Evolutionary conservation across 1,139 yeast species (phyloP).

Genomic region (Kurtzmaniella quercitrusa): DNA sequence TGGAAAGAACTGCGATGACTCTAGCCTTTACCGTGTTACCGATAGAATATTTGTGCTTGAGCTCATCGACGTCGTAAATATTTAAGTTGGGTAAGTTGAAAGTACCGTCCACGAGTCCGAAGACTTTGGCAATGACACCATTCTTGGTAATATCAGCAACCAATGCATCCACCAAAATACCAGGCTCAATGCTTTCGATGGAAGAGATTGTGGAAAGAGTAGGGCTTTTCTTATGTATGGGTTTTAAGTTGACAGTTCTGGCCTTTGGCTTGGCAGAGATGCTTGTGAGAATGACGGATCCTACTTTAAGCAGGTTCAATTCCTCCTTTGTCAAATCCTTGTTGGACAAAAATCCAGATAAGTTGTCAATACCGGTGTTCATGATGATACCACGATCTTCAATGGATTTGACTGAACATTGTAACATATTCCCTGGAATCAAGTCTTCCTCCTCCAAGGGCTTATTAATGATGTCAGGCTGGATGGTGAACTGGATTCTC

Average conservation of each 20-base stretch:
- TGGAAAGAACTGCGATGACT: slow-evolving; percentile 56
- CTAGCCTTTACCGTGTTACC: slow-evolving; percentile 70
- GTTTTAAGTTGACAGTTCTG: slow-evolving; percentile 64
- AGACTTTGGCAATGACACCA: slow-evolving; percentile 64
- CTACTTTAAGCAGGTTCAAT: slow-evolving; percentile 15
- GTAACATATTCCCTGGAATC: slow-evolving; percentile 58
- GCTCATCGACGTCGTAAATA: slow-evolving; percentile 39
- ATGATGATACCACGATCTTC: slow-evolving; percentile 91
- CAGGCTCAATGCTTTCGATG: slow-evolving; percentile 79
- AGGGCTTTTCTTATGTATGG: slow-evolving; percentile 32
- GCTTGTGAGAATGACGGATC: slow-evolving; percentile 50
- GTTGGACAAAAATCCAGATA: slow-evolving; percentile 73
- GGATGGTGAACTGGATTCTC: slow-evolving; percentile 69
- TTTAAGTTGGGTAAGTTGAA: slow-evolving; percentile 65
- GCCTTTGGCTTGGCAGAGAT: slow-evolving; percentile 38
- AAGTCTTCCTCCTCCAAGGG: slow-evolving; percentile 62
- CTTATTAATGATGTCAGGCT: slow-evolving; percentile 69
- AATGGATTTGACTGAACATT: slow-evolving; percentile 69
- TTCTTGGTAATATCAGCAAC: slow-evolving; percentile 55
- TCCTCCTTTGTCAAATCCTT: slow-evolving; percentile 44
- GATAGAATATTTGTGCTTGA: slow-evolving; percentile 58
- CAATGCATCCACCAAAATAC: slow-evolving; percentile 71
- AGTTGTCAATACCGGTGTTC: slow-evolving; percentile 55
- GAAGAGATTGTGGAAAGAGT: slow-evolving; percentile 57
- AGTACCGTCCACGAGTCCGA: slow-evolving; percentile 74